Conservation (phyloP, 148 eudicot species). For the Chenopodium formosanum region DNA sequence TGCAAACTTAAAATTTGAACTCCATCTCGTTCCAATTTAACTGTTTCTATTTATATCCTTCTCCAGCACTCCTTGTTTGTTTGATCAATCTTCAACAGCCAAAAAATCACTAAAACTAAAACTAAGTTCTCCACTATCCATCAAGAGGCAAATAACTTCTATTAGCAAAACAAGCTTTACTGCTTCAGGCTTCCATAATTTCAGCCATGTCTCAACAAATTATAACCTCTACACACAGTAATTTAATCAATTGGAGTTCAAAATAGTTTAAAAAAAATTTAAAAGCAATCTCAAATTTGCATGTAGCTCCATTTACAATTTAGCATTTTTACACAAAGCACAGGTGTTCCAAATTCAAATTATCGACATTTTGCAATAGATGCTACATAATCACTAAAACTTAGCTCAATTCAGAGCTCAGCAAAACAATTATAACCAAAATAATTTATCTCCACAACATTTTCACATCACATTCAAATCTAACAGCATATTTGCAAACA, state of each 20-base stretch:
- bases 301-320: neutral
- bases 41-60: too few relatives aligned
- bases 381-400: slow-evolving; percentile 5
- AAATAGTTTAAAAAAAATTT: too few relatives aligned
- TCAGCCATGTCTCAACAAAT: neutral
- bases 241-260: neutral
- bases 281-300: neutral
- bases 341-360: neutral
- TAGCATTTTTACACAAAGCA: neutral
- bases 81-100: neutral
- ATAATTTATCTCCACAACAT: too few relatives aligned
- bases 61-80: neutral
- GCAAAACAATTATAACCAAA: too few relatives aligned
- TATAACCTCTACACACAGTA: neutral
- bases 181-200: neutral
- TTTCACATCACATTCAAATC: too few relatives aligned
- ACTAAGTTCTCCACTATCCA: neutral
- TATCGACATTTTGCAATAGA: neutral
- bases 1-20: neutral
- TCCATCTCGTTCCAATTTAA: neutral
- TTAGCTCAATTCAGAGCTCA: neutral
- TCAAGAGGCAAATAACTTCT: neutral
- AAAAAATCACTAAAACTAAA: neutral
- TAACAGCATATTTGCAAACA: neutral
- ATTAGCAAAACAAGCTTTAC: too few relatives aligned